These are phyloP conservation scores for Mortierella sp. DNA, from an alignment of 371 early-diverging fungal genomes.

Conservation along the genomic window DNA sequence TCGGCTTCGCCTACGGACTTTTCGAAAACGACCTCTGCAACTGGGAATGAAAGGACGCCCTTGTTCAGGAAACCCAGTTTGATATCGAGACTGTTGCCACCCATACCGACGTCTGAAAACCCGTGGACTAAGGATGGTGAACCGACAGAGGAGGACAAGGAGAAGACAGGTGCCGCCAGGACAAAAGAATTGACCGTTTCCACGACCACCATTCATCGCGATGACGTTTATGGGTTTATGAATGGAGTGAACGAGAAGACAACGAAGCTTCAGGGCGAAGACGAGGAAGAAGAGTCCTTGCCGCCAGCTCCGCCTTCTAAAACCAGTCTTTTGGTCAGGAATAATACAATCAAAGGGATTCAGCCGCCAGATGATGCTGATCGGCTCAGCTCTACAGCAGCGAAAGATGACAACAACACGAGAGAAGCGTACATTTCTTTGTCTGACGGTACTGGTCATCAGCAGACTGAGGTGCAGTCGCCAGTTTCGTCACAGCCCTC, in stretches of 20 bases:
- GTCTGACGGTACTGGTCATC: too few species aligned
- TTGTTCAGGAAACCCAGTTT: slow-evolving; percentile 19
- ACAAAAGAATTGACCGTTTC: too few species aligned
- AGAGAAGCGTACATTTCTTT: too few species aligned
- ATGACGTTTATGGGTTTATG: too few species aligned
- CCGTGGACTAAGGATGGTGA: slow-evolving; percentile 18
- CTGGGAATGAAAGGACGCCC: not conserved
- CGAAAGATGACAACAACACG: not conserved
- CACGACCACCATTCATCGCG: too few species aligned
- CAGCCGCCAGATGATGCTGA: not conserved
- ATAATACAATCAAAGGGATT: slow-evolving; percentile 17
- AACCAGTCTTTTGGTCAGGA: slow-evolving; percentile 30
- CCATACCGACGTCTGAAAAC: slow-evolving; percentile 34
- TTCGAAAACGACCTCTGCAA: not conserved
- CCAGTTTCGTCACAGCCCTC: not conserved
- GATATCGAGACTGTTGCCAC: slow-evolving; percentile 36
- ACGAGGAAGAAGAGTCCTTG: not conserved
- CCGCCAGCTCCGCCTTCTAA: slow-evolving; percentile 44
- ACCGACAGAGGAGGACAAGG: not conserved
- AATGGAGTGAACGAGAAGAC: not conserved
- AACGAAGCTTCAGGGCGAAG: too few species aligned
- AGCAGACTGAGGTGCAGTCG: too few species aligned
- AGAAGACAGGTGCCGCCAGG: too few species aligned
- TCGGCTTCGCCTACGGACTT: not conserved
- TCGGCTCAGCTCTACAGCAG: not conserved